Conservation (phyloP, 352 stramenopile species). For the Globisporangium camurandrum region DNA sequence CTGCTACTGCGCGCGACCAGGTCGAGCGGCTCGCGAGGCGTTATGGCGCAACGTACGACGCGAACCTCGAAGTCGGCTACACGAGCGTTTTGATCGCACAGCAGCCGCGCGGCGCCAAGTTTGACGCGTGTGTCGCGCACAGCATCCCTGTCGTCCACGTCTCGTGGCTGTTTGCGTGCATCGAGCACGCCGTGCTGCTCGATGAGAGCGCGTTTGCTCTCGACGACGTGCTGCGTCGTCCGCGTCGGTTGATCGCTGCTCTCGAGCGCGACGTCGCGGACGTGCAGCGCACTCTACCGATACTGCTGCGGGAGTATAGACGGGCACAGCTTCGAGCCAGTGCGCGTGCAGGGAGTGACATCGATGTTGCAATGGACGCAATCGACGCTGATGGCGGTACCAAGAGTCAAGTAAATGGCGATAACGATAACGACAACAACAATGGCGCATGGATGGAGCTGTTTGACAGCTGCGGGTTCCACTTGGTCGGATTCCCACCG, state of each 20-base stretch:
- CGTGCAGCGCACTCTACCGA: constrained; percentile 15
- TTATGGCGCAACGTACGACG: constrained; percentile 49
- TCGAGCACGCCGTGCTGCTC: constrained; percentile 35
- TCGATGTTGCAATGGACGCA: constrained; percentile 2
- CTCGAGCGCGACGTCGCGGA: constrained; percentile 25
- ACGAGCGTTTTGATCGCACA: constrained; percentile 61
- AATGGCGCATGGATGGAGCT: constrained; percentile 38
- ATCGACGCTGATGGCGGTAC: background rate
- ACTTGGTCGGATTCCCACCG: constrained; percentile 42
- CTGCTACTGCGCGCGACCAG: constrained; percentile 36
- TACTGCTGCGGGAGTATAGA: constrained; percentile 21
- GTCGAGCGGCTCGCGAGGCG: constrained; percentile 35
- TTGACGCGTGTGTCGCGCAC: constrained; percentile 46
- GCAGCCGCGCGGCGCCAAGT: constrained; percentile 47
- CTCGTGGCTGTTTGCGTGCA: constrained; percentile 62
- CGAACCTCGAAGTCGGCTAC: constrained; percentile 43
- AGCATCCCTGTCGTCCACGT: constrained; percentile 62
- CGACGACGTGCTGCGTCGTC: constrained; percentile 23
- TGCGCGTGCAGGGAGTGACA: too few species aligned
- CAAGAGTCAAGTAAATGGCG: background rate
- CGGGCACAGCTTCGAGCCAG: too few species aligned
- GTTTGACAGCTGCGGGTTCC: constrained; percentile 59
- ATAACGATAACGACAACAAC: constrained; percentile 9
- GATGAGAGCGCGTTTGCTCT: constrained; percentile 45
- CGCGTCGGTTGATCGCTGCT: constrained; percentile 28